phyloP scores from a whole-genome alignment of 2,329 filamentous ascomycete species.

The Penicillium janthinellum region DNA sequence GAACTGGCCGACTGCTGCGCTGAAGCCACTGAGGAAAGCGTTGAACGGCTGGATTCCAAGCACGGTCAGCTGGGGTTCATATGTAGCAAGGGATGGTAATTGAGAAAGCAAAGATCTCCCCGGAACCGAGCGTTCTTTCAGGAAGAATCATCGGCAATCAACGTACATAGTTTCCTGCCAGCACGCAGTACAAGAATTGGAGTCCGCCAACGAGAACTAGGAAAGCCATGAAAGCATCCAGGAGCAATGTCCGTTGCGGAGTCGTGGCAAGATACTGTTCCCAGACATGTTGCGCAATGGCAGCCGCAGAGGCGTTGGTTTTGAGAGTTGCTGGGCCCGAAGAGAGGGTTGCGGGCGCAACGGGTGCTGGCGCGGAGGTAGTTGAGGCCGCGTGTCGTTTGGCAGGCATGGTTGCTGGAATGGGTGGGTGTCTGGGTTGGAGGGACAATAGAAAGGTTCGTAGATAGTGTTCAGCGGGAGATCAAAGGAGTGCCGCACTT shows the following conservation, averaged over 20 bases:
- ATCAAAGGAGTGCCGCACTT: not conserved
- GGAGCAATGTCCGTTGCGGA: conserved; percentile 85
- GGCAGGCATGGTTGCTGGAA: conserved; percentile 28
- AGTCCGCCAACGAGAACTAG: conserved; percentile 81
- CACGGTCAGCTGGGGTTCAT: not conserved
- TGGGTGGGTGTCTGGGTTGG: conserved; percentile 29
- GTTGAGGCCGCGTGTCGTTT: conserved; percentile 35
- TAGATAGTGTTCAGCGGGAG: not conserved
- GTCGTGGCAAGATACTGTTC: conserved; percentile 78
- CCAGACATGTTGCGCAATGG: conserved; percentile 71
- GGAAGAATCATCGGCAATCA: not conserved
- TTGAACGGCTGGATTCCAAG: conserved; percentile 78
- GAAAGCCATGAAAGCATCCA: conserved; percentile 90
- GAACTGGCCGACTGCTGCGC: conserved; percentile 93
- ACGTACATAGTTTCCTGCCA: conserved; percentile 93
- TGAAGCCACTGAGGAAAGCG: conserved; percentile 94
- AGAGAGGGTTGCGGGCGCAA: conserved; percentile 33
- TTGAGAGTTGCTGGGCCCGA: conserved; percentile 41
- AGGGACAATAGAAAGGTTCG: conserved; percentile 16
- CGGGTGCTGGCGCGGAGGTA: conserved; percentile 28
- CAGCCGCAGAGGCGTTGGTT: conserved; percentile 45
- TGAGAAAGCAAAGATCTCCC: not conserved
- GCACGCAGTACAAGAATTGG: conserved; percentile 89
- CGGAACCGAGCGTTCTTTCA: not conserved
- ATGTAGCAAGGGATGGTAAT: not conserved